Conservation (phyloP, 768 basidiomycete genomes). For the Cyathus striatus region DNA sequence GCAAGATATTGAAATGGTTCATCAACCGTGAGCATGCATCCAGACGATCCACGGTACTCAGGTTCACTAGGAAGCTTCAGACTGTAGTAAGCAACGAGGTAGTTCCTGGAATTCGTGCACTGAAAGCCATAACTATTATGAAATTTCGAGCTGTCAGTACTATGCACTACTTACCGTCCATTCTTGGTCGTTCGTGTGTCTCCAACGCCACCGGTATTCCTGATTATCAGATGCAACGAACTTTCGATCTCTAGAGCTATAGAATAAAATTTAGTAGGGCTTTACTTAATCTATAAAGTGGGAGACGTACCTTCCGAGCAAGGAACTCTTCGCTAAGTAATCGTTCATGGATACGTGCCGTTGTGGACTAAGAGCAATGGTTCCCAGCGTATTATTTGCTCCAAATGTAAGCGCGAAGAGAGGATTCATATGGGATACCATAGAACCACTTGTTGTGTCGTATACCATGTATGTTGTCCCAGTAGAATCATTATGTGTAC, state of each 20-base stretch:
- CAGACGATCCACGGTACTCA: slow-evolving; percentile 47
- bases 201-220: slow-evolving; percentile 57
- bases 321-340: slow-evolving; percentile 42
- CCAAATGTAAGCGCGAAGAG: slow-evolving; percentile 49
- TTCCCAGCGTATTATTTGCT: slow-evolving; percentile 42
- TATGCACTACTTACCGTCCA: slow-evolving; percentile 51
- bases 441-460: slow-evolving; percentile 27
- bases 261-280: slow-evolving; percentile 3
- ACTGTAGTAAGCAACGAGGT: slow-evolving; percentile 56
- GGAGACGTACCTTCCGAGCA: slow-evolving; percentile 35
- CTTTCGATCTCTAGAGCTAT: slow-evolving; percentile 39
- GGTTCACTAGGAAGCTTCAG: slow-evolving; percentile 53
- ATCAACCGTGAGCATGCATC: slow-evolving; percentile 59
- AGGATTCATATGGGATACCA: slow-evolving; percentile 23
- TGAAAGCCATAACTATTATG: slow-evolving; percentile 15
- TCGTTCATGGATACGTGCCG: slow-evolving; percentile 39
- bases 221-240: slow-evolving; percentile 58
- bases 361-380: slow-evolving; percentile 37
- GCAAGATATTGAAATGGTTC: slow-evolving; percentile 54
- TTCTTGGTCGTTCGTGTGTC: slow-evolving; percentile 43
- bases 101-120: slow-evolving; percentile 50
- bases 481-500: slow-evolving; percentile 35
- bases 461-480: slow-evolving; percentile 50
- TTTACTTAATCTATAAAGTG: slow-evolving; percentile 2
- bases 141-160: background rate